Evolutionary conservation across 805 yeast species (phyloP).

Genomic region (Isabelozyma gotoi): DNA sequence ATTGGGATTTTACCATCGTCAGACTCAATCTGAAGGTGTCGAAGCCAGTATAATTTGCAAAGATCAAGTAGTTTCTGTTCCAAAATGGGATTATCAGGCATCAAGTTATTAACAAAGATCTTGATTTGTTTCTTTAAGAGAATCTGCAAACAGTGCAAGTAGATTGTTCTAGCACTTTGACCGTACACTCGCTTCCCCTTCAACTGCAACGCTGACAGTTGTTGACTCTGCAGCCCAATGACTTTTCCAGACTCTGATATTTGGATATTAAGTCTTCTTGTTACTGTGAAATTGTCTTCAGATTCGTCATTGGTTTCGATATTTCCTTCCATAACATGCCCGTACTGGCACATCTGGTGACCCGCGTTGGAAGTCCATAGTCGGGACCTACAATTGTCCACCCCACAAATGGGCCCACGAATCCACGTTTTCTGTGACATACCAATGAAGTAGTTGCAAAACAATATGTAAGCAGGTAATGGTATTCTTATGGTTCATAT

Average conservation of each 20-base stretch:
- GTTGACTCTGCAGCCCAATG: constrained; percentile 2
- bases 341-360: constrained; percentile 79
- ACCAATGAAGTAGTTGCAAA: too few relatives aligned
- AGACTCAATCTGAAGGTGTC: constrained; percentile 10
- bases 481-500: background rate
- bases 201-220: background rate
- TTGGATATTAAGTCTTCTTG: constrained; percentile 54
- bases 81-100: constrained; percentile 11
- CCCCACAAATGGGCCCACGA: constrained; percentile 84
- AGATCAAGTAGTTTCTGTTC: constrained; percentile 15
- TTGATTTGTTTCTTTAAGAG: constrained; percentile 49
- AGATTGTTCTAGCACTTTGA: constrained; percentile 42
- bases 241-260: constrained; percentile 28
- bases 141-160: constrained; percentile 48
- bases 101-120: constrained; percentile 7
- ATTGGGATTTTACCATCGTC: constrained; percentile 11
- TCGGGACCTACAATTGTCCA: constrained; percentile 81
- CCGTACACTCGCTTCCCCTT: constrained; percentile 41
- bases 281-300: constrained; percentile 53
- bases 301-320: constrained; percentile 80
- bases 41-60: constrained; percentile 36
- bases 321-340: constrained; percentile 84
- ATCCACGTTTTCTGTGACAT: constrained; percentile 37
- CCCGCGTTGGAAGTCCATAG: constrained; percentile 77
- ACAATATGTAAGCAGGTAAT: too few relatives aligned